Evolutionary conservation across 2,329 filamentous ascomycete genomes (phyloP), one percentile per base, ranked within the genome.

Genomic region (Aspergillus ochraceoroseus): DNA sequence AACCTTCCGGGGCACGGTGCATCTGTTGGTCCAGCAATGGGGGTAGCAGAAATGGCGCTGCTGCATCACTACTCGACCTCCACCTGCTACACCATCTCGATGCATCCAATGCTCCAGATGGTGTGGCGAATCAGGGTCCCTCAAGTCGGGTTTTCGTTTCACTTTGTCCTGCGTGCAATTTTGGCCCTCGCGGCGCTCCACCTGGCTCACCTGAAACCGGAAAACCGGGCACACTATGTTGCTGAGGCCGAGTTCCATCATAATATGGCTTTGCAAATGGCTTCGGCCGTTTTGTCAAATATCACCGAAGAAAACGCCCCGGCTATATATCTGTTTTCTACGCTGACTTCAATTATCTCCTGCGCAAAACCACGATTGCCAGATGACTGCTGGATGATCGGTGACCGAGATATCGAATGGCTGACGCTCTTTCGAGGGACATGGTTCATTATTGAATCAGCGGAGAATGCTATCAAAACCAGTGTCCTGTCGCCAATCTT

Each of bases 21-120:
- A n/a, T n/a, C n/a, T n/a, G n/a, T n/a, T n/a, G n/a, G n/a, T n/a
- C n/a, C n/a, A n/a, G n/a, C n/a, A n/a, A n/a, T n/a, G n/a, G n/a
- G n/a, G n/a, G n/a, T n/a, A n/a, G n/a, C n/a, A n/a, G n/a, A n/a
- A n/a, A n/a, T 42, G 25, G 25, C 18, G 13, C 32, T 42, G 17
- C 27, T 42, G 1, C 39, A 42, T 12, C 39, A 42, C 18, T 42
- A 36, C 20, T 30, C 32, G 12, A 42, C 39, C 6, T 37, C 38
- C n/a, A 41, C 38, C 6, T 34, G 25, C 26, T 27, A 26, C 19
- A 41, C 38, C 2, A 17, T 41, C 14, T 41, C 38, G 2, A 25
- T 11, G 14, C 14, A 18, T 8, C 30, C 18, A 3, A 17, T 25
- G 5, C 17, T 41, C 17, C 31, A 41, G n/a, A 28, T 25, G 7